Percentiles rank a stretch among this genome's conserved stretches.
Evolutionary conservation across 768 basidiomycete species (phyloP).

Genomic region (Termitomyces sp.): DNA sequence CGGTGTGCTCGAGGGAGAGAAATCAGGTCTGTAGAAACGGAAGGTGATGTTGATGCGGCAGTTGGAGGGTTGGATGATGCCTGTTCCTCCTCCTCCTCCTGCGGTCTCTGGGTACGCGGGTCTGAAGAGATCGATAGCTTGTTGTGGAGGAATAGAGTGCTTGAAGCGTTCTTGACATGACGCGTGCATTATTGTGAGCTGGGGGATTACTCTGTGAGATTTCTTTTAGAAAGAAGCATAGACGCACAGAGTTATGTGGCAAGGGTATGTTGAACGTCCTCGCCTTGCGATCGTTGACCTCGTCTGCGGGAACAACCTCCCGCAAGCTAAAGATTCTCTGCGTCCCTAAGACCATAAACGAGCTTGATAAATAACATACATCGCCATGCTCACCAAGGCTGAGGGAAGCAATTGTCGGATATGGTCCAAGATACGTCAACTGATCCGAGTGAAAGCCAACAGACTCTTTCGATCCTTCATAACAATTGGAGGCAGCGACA

Average conservation of each 20-base stretch:
- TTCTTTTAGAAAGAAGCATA: constrained; percentile 14
- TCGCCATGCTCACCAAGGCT: constrained; percentile 60
- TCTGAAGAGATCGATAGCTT: constrained; percentile 63
- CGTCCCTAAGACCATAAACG: constrained; percentile 40
- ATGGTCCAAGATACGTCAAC: constrained; percentile 76
- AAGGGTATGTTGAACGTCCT: constrained; percentile 76
- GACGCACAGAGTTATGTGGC: constrained; percentile 68
- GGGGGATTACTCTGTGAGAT: not conserved
- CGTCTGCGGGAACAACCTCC: constrained; percentile 66
- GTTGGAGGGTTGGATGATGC: constrained; percentile 49
- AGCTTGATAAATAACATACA: not conserved
- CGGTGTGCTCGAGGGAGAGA: constrained; percentile 57
- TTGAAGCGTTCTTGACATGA: constrained; percentile 81
- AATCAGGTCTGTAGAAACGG: constrained; percentile 83
- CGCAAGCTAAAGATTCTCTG: constrained; percentile 66
- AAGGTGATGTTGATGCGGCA: constrained; percentile 84
- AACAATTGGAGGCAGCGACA: constrained; percentile 82
- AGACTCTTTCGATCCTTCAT: constrained; percentile 74
- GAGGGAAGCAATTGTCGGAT: constrained; percentile 79
- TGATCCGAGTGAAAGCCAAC: constrained; percentile 84
- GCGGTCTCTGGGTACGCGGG: constrained; percentile 42
- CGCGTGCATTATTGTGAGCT: constrained; percentile 88
- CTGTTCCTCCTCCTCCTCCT: too few species aligned
- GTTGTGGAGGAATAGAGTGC: constrained; percentile 70
- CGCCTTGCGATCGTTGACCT: constrained; percentile 49